Base-by-base conservation (phyloP, 148 eudicot species). In the Vaccinium corymbosum region DNA sequence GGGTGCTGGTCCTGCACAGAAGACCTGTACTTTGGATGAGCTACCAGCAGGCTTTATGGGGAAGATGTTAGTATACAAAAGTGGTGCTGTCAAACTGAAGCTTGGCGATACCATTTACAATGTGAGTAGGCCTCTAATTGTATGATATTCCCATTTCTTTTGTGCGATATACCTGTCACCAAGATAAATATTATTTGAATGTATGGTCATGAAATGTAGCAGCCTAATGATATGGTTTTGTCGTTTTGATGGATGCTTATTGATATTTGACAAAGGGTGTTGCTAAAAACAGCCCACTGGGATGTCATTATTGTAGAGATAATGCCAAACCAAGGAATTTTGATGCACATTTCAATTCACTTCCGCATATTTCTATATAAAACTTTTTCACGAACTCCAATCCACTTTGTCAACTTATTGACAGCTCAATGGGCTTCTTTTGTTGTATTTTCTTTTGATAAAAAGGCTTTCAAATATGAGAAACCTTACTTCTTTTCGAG, bases 91-190 rank as follows among this genome's bases (percentile, higher is more conserved):
- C 56, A 91, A 92, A 85, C 81, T 92, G 85, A 92, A 89, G 87
- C 85, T 92, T 64, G 94, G 94, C 3, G 91, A 92, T 80, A 89
- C 79, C 80, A 85, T 88, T 82, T 91, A 85, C 79, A 86, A 92
- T 87, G 94, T 92, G 82, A 92, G 94, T 86, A 62, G 32, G 42
- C 20, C 38, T 71, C 85, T 70, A 15, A 35, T 71, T n/a, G 35
- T 66, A 32, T 42, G 22, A 55, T 55, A 12, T n/a, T 13, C 32
- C 42, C 0, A 0, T 3, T 20, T 2, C 35, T 66, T 64, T 46
- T 46, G 25, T 7, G 15, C 56, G 62, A 7, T 42, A 0, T 10
- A 7, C 49, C 0, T 42, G 22, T 72, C 1, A 38, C 52, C 56
- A 42, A 62, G 38, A 62, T 68, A 27, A 50, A 64, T 27, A 66